These are phyloP conservation scores for Biscogniauxia marginata DNA, from an alignment of 2,329 filamentous ascomycete species.

Conservation along the genomic window DNA sequence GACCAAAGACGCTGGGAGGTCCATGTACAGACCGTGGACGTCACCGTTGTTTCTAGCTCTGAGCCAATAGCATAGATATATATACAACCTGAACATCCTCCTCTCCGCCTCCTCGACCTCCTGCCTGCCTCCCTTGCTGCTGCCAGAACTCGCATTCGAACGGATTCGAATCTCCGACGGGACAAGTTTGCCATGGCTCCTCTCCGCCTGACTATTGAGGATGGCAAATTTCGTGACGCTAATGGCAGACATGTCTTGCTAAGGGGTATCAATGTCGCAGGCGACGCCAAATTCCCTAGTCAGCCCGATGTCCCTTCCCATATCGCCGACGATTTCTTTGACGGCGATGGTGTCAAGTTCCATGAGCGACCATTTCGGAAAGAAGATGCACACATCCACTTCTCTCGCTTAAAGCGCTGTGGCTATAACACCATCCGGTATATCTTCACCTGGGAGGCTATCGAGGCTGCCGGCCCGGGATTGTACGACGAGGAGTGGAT, in stretches of 20 bases:
- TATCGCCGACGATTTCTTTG: slow-evolving; percentile 76
- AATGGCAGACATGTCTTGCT: slow-evolving; percentile 83
- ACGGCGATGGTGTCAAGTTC: slow-evolving; percentile 89
- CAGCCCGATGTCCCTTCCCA: slow-evolving; percentile 81
- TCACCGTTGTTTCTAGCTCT: background rate
- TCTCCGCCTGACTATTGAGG: slow-evolving; percentile 79
- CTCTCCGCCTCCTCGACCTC: background rate
- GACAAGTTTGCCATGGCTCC: slow-evolving; percentile 57
- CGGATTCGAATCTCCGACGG: background rate
- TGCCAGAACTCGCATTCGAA: background rate
- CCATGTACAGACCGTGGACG: background rate
- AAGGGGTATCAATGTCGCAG: slow-evolving; percentile 91
- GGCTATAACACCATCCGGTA: slow-evolving; percentile 97
- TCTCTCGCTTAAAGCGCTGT: slow-evolving; percentile 79
- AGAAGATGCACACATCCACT: slow-evolving; percentile 81
- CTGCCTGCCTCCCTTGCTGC: background rate
- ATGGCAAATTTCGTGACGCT: slow-evolving; percentile 77
- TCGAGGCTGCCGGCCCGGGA: slow-evolving; percentile 87
- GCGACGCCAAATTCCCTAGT: slow-evolving; percentile 85
- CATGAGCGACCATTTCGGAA: slow-evolving; percentile 80
- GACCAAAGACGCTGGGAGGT: background rate
- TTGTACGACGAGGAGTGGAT: slow-evolving; percentile 95
- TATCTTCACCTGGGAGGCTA: slow-evolving; percentile 98
- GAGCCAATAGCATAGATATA: background rate
- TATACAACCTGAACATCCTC: background rate